phyloP scores from a whole-genome alignment of 2,329 filamentous ascomycete genomes.

The Fusarium gaditjirri region DNA sequence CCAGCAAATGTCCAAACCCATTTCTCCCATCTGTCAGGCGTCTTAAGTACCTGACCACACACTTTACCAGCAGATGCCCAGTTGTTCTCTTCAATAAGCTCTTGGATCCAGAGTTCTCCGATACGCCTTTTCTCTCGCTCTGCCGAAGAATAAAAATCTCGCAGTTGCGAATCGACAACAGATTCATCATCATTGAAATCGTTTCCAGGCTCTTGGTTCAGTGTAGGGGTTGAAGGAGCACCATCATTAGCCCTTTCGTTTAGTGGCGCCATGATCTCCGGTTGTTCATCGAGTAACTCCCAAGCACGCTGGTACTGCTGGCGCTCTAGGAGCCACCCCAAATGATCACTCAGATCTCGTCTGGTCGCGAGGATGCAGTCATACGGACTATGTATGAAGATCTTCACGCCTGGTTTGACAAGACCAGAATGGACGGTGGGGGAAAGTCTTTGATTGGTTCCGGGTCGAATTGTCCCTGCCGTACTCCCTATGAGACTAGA shows the following conservation, averaged over 20 bases:
- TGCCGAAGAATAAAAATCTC: constrained; percentile 69
- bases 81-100: constrained; percentile 77
- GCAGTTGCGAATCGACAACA: constrained; percentile 67
- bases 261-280: constrained; percentile 69
- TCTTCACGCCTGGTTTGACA: constrained; percentile 69
- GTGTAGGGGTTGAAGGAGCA: constrained; percentile 55
- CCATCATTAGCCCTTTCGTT: constrained; percentile 54
- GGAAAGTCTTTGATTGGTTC: constrained; percentile 37
- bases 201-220: constrained; percentile 55
- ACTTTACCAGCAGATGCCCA: constrained; percentile 84
- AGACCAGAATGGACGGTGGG: constrained; percentile 64
- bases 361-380: constrained; percentile 95
- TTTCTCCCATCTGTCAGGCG: constrained; percentile 87
- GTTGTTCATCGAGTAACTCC: constrained; percentile 88
- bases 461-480: constrained; percentile 46
- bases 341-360: constrained; percentile 84
- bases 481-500: constrained; percentile 60
- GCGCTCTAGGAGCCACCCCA: constrained; percentile 85
- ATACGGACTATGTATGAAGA: constrained; percentile 96
- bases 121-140: constrained; percentile 91
- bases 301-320: constrained; percentile 86
- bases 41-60: constrained; percentile 84
- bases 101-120: constrained; percentile 92
- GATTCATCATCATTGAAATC: constrained; percentile 79
- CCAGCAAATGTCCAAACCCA: constrained; percentile 95